Base-by-base conservation (phyloP, 1,284 basidiomycete genomes). In the Tilletia caries region DNA sequence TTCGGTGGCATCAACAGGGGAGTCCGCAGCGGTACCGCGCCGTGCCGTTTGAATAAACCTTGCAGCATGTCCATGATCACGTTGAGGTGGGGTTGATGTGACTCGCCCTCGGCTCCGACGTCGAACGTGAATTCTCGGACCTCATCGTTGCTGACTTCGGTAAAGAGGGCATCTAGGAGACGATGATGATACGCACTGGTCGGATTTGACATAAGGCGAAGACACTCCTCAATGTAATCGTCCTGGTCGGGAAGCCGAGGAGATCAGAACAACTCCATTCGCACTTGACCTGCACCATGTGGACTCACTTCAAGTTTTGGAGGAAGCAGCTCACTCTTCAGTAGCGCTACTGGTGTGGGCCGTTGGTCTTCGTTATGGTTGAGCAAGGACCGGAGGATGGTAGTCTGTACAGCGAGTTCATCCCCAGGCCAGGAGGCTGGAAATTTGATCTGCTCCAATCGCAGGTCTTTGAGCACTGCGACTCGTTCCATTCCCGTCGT, bases 401-500 rank as follows among this genome's bases (percentile, higher is more conserved):
- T 48, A 23, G 71, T 85, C 70, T 84, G 83, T 68, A 85, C 84
- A 1, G 87, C 85, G 34, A 89, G 86, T 70, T 87, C 88, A 13
- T 84, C 76, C 70, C 67, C 70, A 0, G 83, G 82, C 94, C 95
- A 98, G 1, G 86, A 86, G 1, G 83, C 69, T 1, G 94, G 94
- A 77, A 97, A 93, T 48, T 87, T 86, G 46, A 95, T 88, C 3
- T 87, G 85, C 0, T 89, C 89, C 72, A 88, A 89, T 13, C 94
- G 86, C 43, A 96, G 83, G 65, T 90, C 89, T 72, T 91, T 90
- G 5, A 97, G 87, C 20, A 95, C 91, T 2, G 88, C 88, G 58
- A 92, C 91, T 18, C 95, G 89, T 82, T 98, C 95, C 67, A 92
- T 88, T 1, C 89, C 90, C 0, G 95, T 97, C n/a, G 88, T 86